These are phyloP conservation scores for Fusarium pininemorale DNA, from an alignment of 2,329 filamentous ascomycete species.

Conservation along the genomic window DNA sequence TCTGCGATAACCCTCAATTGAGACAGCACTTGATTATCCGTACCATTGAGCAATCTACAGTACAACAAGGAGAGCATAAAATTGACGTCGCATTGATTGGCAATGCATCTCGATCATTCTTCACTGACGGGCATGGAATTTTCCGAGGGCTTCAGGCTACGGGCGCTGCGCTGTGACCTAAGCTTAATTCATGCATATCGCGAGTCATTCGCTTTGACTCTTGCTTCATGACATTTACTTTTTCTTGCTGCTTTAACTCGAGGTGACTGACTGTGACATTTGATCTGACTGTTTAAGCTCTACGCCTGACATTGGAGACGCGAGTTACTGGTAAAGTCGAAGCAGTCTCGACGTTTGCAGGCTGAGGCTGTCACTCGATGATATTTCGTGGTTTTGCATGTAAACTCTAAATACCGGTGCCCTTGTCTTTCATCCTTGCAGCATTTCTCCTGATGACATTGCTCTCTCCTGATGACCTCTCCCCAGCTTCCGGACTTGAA, in stretches of 20 bases:
- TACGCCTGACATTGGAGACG: neutral
- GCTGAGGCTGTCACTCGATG: neutral
- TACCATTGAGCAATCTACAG: neutral
- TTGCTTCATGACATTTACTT: neutral
- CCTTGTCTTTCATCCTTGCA: neutral
- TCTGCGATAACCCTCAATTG: neutral
- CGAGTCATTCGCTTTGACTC: constrained; percentile 3
- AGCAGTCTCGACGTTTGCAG: neutral
- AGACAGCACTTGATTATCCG: neutral
- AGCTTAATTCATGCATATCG: neutral
- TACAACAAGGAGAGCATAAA: neutral
- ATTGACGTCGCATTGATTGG: neutral
- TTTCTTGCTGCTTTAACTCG: neutral
- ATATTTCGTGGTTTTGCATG: neutral
- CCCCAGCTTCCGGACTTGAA: neutral
- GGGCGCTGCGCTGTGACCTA: neutral
- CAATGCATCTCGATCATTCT: neutral
- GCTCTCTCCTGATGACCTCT: neutral
- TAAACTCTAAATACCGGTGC: constrained; percentile 17
- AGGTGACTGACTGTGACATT: neutral
- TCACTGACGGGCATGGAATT: neutral
- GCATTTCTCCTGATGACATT: neutral
- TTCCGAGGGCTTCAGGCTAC: neutral
- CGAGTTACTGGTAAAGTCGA: neutral
- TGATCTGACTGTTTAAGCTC: neutral